Evolutionary conservation across 2,329 filamentous ascomycete genomes (phyloP).

Genomic region (Monilinia aucupariae): DNA sequence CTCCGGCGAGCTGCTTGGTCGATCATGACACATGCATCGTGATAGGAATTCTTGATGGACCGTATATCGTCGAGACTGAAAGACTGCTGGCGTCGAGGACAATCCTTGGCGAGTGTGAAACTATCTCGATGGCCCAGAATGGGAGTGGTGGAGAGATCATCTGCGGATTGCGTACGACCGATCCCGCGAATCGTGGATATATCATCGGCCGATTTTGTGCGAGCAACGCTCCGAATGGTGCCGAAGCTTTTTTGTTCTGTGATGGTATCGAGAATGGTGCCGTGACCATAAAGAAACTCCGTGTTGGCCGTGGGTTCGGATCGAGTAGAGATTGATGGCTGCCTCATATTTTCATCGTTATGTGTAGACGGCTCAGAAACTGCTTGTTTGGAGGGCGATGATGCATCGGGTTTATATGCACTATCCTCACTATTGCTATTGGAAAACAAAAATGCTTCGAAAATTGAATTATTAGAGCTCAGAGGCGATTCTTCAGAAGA

Average conservation of each 20-base stretch:
- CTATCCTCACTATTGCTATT: slow-evolving; percentile 33
- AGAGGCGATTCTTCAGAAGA: slow-evolving; percentile 37
- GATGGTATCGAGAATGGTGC: slow-evolving; percentile 40
- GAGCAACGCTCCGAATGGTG: slow-evolving; percentile 34
- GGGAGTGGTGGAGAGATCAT: slow-evolving; percentile 27
- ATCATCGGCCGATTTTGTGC: slow-evolving; percentile 30
- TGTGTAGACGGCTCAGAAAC: neutral
- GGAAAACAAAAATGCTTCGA: slow-evolving; percentile 37
- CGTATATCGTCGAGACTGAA: slow-evolving; percentile 36
- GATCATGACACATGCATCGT: slow-evolving; percentile 30
- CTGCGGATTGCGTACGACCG: slow-evolving; percentile 27
- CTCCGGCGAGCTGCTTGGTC: slow-evolving; percentile 22
- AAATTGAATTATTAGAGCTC: slow-evolving; percentile 38
- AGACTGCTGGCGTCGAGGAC: slow-evolving; percentile 34
- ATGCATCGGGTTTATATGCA: slow-evolving; percentile 21
- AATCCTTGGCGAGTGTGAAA: slow-evolving; percentile 26
- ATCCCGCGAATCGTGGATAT: slow-evolving; percentile 13
- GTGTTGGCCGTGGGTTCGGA: slow-evolving; percentile 1
- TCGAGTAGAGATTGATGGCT: slow-evolving; percentile 8
- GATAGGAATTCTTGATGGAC: slow-evolving; percentile 33
- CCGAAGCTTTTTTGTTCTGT: slow-evolving; percentile 39
- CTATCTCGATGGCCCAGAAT: slow-evolving; percentile 31
- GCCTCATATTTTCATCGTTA: slow-evolving; percentile 14
- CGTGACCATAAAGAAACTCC: slow-evolving; percentile 39
- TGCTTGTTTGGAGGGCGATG: slow-evolving; percentile 5